Evolutionary conservation across 257 asterid species (phyloP).

Genomic region (Forsythia viridissima): DNA sequence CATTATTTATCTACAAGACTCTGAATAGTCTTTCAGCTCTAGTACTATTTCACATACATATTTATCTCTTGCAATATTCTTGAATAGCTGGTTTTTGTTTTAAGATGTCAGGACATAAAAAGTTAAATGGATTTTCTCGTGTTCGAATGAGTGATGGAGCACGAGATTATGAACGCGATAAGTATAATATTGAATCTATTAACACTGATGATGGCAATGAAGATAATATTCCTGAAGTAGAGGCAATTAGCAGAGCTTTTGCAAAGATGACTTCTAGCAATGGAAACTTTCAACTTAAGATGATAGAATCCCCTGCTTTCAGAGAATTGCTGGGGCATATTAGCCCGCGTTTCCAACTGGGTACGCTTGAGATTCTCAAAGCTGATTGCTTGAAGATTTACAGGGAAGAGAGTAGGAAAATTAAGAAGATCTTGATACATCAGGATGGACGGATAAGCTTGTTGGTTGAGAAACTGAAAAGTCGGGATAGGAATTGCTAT

Average conservation of each 20-base stretch:
- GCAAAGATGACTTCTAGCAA: not conserved
- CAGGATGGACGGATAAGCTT: not conserved
- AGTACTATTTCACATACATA: not conserved
- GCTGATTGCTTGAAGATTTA: constrained; percentile 20
- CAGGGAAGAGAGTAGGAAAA: not conserved
- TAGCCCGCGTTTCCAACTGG: not conserved
- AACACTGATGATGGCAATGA: not conserved
- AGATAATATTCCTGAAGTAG: not conserved
- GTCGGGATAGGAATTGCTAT: not conserved
- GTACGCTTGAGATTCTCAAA: not conserved
- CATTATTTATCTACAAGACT: not conserved
- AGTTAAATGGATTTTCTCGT: not conserved
- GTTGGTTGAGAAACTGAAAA: not conserved
- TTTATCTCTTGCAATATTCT: not conserved
- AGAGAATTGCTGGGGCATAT: not conserved
- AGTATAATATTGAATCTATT: too few relatives aligned
- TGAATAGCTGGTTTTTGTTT: not conserved
- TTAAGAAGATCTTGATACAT: constrained; percentile 1
- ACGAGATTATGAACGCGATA: not conserved
- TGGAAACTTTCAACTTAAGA: not conserved
- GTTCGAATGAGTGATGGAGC: not conserved
- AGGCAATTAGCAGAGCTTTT: not conserved
- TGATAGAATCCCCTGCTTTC: constrained; percentile 1
- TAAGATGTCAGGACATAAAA: not conserved
- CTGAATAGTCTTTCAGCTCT: not conserved